Percentiles rank a stretch among this genome's conserved stretches.
phyloP scores from a whole-genome alignment of 202 grass and related monocot species.

The Elaeis oleifera region DNA sequence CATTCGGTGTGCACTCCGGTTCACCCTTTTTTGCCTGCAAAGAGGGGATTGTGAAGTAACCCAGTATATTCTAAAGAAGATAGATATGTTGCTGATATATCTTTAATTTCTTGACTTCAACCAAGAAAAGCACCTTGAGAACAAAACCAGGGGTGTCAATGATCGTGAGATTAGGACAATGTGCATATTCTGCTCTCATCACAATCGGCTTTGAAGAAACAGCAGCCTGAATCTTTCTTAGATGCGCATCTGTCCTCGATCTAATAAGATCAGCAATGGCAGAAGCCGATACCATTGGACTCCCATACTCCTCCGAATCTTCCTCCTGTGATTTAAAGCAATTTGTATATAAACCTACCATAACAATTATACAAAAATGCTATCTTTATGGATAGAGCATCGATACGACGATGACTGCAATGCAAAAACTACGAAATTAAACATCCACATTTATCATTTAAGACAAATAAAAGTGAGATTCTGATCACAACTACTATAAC shows the following conservation, averaged over 20 bases:
- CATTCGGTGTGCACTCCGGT: slow-evolving; percentile 69
- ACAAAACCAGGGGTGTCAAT: slow-evolving; percentile 98
- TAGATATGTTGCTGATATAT: too few species aligned
- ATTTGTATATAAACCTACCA: neutral
- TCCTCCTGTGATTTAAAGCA: slow-evolving; percentile 52
- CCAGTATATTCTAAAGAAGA: neutral
- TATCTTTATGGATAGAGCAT: neutral
- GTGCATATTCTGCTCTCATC: slow-evolving; percentile 91
- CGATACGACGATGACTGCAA: neutral
- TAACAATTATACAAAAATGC: neutral
- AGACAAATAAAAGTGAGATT: too few species aligned
- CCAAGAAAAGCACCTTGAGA: slow-evolving; percentile 51
- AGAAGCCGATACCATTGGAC: slow-evolving; percentile 48
- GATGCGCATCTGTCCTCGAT: slow-evolving; percentile 74
- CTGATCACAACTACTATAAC: too few species aligned
- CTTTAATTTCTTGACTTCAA: too few species aligned
- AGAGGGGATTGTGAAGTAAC: slow-evolving; percentile 12
- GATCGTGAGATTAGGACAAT: slow-evolving; percentile 98
- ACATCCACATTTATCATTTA: too few species aligned
- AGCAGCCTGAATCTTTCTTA: slow-evolving; percentile 59
- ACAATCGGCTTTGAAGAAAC: slow-evolving; percentile 94
- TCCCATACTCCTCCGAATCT: slow-evolving; percentile 89
- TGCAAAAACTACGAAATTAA: neutral
- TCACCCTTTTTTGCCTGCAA: slow-evolving; percentile 90
- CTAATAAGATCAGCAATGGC: slow-evolving; percentile 82